Evolutionary conservation across 805 yeast species (phyloP).

Genomic region (Metschnikowia matae): DNA sequence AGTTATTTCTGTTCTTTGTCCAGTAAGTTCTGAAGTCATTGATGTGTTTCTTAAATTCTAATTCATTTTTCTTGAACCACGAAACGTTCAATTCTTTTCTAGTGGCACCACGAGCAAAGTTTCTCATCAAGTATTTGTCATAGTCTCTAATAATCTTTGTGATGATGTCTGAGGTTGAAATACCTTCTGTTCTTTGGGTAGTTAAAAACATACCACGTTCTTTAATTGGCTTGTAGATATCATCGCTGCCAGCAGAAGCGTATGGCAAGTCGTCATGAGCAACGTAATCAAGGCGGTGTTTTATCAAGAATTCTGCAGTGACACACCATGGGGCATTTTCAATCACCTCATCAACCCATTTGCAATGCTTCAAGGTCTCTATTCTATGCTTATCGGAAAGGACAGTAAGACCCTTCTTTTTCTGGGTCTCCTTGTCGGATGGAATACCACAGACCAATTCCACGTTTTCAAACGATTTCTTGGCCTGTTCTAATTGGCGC

Average conservation of each 20-base stretch:
- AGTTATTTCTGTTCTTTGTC: slow-evolving; percentile 65
- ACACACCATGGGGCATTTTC: slow-evolving; percentile 96
- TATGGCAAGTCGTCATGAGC: slow-evolving; percentile 98
- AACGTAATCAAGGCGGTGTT: slow-evolving; percentile 88
- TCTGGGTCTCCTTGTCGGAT: slow-evolving; percentile 85
- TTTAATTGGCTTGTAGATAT: slow-evolving; percentile 89
- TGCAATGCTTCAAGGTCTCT: slow-evolving; percentile 89
- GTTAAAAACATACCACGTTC: slow-evolving; percentile 85
- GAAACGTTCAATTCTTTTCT: slow-evolving; percentile 94
- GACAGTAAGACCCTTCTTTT: slow-evolving; percentile 89
- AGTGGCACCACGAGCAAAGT: slow-evolving; percentile 96
- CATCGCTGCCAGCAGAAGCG: slow-evolving; percentile 83
- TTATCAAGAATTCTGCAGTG: slow-evolving; percentile 68
- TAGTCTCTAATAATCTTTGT: slow-evolving; percentile 93
- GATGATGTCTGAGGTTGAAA: slow-evolving; percentile 92
- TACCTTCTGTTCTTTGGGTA: slow-evolving; percentile 95
- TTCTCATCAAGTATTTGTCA: slow-evolving; percentile 94
- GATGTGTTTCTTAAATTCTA: slow-evolving; percentile 88
- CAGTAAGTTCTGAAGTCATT: slow-evolving; percentile 82
- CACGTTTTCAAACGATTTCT: slow-evolving; percentile 83
- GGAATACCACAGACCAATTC: slow-evolving; percentile 89
- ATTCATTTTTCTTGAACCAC: slow-evolving; percentile 95
- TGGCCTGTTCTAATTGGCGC: slow-evolving; percentile 96
- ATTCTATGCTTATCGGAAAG: slow-evolving; percentile 81
- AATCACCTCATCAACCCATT: slow-evolving; percentile 96